Base-by-base conservation (phyloP, 1,284 basidiomycete genomes). In the Rhodotorula glutinis region DNA sequence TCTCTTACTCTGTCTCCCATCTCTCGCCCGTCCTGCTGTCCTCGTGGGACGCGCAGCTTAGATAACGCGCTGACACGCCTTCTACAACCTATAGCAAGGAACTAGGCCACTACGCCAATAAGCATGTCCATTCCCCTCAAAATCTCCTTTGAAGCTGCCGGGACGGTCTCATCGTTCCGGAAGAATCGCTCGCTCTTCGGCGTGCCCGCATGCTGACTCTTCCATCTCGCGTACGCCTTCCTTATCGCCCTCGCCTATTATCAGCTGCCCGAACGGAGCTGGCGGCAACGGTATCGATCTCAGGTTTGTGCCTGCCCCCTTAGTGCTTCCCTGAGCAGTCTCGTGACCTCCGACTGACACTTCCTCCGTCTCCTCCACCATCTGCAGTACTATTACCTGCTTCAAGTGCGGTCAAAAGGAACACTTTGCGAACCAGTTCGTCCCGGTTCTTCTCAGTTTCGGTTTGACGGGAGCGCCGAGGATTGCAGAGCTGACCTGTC, bases 341-440 rank as follows among this genome's bases (percentile, higher is more conserved):
- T 38, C 29, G 9, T 14, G 14, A 9, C 33, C 27, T 8, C 30
- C 4, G 19, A n/a, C 23, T 43, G 41, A 43, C 41, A 10, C 11
- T 10, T 17, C 41, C 11, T 44, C 4, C 14, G 14, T 16, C 27
- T 51, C 25, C 25, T 9, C 16, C 49, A 29, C 7, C 47, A 8
- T 25, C 23, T 7, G 46, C 56, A 66, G 68, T 38, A 38, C 53
- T 25, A 54, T 70, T 40, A 56, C 53, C 21, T 70, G 68, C 56
- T 62, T 57, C 73, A 66, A 91, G 88, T 92, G 90, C 75, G 89
- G 90, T 57, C 88, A 92, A 79, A 88, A 89, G 75, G 92, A 92
- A 2, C 92, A 96, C 78, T 95, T 94, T 77, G 92, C 92, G n/a
- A 95, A 95, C 77, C 56, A 62, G 56, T 65, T 19, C 33, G 58